These are phyloP conservation scores for Cryptosporidium meleagridis DNA, from an alignment of 169 alveolate genomes.

Conservation along the genomic window DNA sequence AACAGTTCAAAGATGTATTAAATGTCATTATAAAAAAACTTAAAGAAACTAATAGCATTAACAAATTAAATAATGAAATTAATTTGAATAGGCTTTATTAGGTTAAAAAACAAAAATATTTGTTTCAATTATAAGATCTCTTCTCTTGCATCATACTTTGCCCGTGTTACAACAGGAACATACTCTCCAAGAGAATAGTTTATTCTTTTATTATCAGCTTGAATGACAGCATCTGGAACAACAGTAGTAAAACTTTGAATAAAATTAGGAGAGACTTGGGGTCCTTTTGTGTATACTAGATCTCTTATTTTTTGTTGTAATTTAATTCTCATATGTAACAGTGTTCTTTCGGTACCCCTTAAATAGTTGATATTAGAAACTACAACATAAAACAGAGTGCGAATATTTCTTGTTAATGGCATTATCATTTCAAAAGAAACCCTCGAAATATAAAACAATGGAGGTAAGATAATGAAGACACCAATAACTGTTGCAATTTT, in stretches of 20 bases:
- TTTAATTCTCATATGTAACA: slow-evolving; percentile 86
- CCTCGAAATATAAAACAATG: slow-evolving; percentile 51
- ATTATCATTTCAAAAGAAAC: slow-evolving; percentile 66
- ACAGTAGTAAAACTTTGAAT: slow-evolving; percentile 82
- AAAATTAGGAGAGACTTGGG: slow-evolving; percentile 84
- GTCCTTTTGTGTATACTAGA: slow-evolving; percentile 84
- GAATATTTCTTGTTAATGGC: slow-evolving; percentile 81
- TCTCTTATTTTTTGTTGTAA: slow-evolving; percentile 81
- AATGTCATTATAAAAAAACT: slow-evolving; percentile 8
- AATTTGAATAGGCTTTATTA: background rate
- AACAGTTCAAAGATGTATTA: slow-evolving; percentile 3
- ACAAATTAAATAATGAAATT: slow-evolving; percentile 2
- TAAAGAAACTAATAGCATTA: background rate
- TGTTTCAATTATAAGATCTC: slow-evolving; percentile 32
- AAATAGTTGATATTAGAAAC: slow-evolving; percentile 86
- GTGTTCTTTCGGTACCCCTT: slow-evolving; percentile 89
- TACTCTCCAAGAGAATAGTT: slow-evolving; percentile 66
- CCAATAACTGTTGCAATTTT: slow-evolving; percentile 15
- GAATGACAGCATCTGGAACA: slow-evolving; percentile 80
- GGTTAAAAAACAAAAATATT: background rate
- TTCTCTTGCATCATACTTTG: slow-evolving; percentile 71
- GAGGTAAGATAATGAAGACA: slow-evolving; percentile 24
- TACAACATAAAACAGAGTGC: slow-evolving; percentile 80
- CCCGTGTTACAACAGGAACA: slow-evolving; percentile 76
- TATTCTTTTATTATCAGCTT: slow-evolving; percentile 64